These are phyloP conservation scores for Pythium phragmitis DNA, from an alignment of 352 stramenopile species.

Conservation along the genomic window DNA sequence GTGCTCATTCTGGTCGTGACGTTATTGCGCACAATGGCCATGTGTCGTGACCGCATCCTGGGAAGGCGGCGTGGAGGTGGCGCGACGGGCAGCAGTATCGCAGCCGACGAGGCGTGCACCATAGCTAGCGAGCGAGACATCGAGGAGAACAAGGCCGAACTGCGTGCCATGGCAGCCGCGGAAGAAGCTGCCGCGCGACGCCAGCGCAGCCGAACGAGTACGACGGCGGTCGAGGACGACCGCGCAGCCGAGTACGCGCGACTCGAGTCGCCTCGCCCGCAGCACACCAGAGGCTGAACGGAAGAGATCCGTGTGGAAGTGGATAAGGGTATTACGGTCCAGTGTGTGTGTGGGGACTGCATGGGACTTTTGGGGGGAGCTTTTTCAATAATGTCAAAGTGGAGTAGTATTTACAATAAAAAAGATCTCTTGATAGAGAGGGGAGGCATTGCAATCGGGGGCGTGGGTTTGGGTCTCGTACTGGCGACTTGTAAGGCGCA, in stretches of 20 bases:
- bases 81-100: too few species aligned
- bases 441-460: too few species aligned
- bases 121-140: slow-evolving; percentile 19
- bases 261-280: not conserved
- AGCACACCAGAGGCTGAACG: not conserved
- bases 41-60: not conserved
- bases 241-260: not conserved
- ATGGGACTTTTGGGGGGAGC: too few species aligned
- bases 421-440: too few species aligned
- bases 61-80: not conserved
- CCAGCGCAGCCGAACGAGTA: not conserved
- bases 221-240: not conserved
- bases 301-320: too few species aligned
- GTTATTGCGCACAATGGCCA: not conserved
- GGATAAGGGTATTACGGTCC: too few species aligned
- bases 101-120: not conserved
- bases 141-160: slow-evolving; percentile 5
- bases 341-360: too few species aligned
- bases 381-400: too few species aligned
- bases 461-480: too few species aligned
- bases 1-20: not conserved
- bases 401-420: too few species aligned
- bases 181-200: not conserved
- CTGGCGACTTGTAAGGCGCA: too few species aligned
- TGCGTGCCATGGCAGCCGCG: not conserved